These are phyloP conservation scores for Pleurotus citrinopileatus DNA, from an alignment of 768 basidiomycete genomes.

Conservation along the genomic window DNA sequence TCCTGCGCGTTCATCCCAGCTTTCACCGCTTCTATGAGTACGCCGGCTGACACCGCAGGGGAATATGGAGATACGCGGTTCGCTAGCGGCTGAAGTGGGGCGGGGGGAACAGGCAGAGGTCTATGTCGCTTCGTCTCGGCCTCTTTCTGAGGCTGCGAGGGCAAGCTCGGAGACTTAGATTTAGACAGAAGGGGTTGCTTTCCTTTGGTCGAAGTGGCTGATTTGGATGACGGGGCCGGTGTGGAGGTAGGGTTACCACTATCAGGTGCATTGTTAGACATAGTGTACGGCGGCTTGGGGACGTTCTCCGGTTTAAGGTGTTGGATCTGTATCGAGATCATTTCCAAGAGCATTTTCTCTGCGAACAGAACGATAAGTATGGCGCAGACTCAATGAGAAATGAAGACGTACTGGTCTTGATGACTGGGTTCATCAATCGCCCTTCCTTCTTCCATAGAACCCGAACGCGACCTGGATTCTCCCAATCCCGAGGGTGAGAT, in stretches of 20 bases:
- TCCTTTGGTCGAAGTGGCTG: constrained; percentile 33
- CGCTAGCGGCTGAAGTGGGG: constrained; percentile 69
- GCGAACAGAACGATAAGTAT: constrained; percentile 5
- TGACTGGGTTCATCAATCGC: constrained; percentile 56
- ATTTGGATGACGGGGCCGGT: constrained; percentile 26
- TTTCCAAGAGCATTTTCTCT: constrained; percentile 82
- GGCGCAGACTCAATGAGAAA: neutral
- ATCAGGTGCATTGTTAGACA: constrained; percentile 23
- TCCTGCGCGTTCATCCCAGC: constrained; percentile 78
- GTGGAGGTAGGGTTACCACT: constrained; percentile 27
- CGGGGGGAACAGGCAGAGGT: constrained; percentile 66
- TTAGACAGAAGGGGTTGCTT: constrained; percentile 49
- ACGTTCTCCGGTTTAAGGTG: constrained; percentile 65
- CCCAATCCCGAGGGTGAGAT: constrained; percentile 95
- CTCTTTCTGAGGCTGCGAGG: constrained; percentile 23
- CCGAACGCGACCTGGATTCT: constrained; percentile 93
- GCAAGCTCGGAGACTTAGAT: constrained; percentile 37
- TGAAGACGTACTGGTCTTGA: constrained; percentile 67
- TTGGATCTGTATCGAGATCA: constrained; percentile 74
- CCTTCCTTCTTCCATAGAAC: constrained; percentile 90
- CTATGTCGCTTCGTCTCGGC: constrained; percentile 32
- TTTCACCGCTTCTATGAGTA: constrained; percentile 81
- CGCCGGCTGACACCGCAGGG: constrained; percentile 71
- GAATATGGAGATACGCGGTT: constrained; percentile 79
- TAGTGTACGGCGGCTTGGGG: constrained; percentile 62